Base-by-base conservation (phyloP, 495 filamentous ascomycete species). In the Aspergillus nidulans region DNA sequence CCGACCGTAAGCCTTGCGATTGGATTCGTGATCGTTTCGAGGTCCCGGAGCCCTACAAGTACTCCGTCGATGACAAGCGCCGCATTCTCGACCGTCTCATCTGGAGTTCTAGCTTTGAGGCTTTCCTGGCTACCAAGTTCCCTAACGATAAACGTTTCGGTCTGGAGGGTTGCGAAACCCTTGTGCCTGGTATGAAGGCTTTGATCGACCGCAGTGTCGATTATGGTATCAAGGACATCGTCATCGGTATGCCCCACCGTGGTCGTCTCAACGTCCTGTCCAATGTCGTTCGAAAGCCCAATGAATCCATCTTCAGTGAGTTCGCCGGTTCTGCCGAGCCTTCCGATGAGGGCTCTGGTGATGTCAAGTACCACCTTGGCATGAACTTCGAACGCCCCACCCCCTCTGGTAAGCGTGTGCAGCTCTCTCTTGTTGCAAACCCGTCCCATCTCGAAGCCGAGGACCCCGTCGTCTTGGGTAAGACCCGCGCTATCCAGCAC, bases 311-410 rank as follows among this genome's bases (percentile, higher is more conserved):
- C 70, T 98, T 98, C 78, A 95, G 88, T 72, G 94, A 98, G 73
- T 98, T 98, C 63, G 88, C 87, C 54, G 94, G 94, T 56, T 88
- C 89, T 36, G 75, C 89, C 30, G 92, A 90, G 64, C 88, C 91
- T 23, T 85, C 86, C 55, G 94, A 98, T 63, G 94, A 97, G 73
- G 94, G 94, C 53, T 97, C 95, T 46, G 94, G 94, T 58, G 94
- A 98, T 71, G 94, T 98, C 69, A 98, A 98, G 72, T 98, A 98
- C 76, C 94, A 98, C 77, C 76, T 98, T 64, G 94, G 94, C 63
- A 98, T 98, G 94, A 97, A 97, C 77, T 98, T 98, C 65, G 95
- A 98, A 76, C 90, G 94, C 47, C 94, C 94, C 28, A 98, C 94
- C 19, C 94, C 94, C 51, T 97, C 95, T 23, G 94, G 94, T 63